Base-by-base conservation (phyloP, 164 flowering plant genomes). In the Aristolochia contorta region DNA sequence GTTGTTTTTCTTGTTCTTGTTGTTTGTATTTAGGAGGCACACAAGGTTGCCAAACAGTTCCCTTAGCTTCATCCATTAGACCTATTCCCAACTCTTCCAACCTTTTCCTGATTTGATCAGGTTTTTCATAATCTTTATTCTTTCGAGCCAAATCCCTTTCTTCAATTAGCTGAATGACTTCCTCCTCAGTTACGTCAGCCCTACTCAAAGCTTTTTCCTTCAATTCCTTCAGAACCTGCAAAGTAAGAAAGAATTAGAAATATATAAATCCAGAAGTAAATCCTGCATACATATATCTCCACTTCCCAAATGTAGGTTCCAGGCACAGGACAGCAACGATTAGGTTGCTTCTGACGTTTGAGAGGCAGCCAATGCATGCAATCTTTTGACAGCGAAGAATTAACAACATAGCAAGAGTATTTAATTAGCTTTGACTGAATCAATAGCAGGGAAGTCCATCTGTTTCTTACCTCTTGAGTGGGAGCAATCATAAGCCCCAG, bases 31-130 rank as follows among this genome's bases (percentile, higher is more conserved):
- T 58, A 12, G 30, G 66, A 0, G 91, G 86, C 50, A 82, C 78
- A 63, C 89, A 84, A 3, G 98, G 96, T 70, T 92, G 79, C 99
- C 99, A 93, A 13, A 77, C 63, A 0, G 96, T 93, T 24, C 79
- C 49, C 85, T 88, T 45, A 70, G 65, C 68, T 21, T 33, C 19
- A 19, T 90, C 99, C 96, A 90, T 86, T 16, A 90, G 75, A 23
- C 83, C 77, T 54, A 93, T 85, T 37, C 99, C 99, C 68, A 79
- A 80, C 12, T 65, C 66, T 12, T 62, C 57, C 59, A 90, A 73
- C 16, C 82, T 82, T 18, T 69, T 65, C 75, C 99, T 80, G 43
- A 90, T 80, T 61, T 79, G 70, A 68, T 93, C 97, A 55, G 91
- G 72, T 61, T 22, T 78, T 0, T 74, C 25, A 33, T 74, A 90